Conservation (phyloP, 768 basidiomycete genomes). For the Pleurotus citrinopileatus region DNA sequence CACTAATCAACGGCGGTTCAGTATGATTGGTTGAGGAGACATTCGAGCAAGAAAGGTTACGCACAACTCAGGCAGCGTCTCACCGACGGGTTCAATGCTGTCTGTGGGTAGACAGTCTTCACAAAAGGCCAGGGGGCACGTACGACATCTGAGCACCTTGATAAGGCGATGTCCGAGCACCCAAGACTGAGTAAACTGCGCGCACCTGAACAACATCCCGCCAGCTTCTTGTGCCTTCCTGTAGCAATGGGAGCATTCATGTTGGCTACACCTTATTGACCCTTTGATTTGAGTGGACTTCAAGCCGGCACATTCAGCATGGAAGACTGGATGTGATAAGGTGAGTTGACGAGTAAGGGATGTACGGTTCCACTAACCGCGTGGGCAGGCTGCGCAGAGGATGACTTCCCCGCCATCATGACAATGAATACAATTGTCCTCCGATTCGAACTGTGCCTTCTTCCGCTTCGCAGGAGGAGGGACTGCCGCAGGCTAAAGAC, state of each 20-base stretch:
- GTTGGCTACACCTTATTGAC: slow-evolving; percentile 43
- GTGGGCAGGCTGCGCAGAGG: slow-evolving; percentile 47
- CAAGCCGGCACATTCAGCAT: slow-evolving; percentile 44
- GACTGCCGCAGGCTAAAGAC: slow-evolving; percentile 14
- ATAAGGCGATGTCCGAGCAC: not conserved
- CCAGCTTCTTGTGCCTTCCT: slow-evolving; percentile 45
- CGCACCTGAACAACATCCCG: slow-evolving; percentile 58
- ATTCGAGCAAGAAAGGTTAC: slow-evolving; percentile 17
- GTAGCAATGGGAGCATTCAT: slow-evolving; percentile 42
- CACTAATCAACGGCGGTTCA: slow-evolving; percentile 29
- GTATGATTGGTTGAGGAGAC: no score
- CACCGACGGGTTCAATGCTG: slow-evolving; percentile 50
- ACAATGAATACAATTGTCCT: slow-evolving; percentile 60
- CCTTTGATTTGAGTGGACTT: slow-evolving; percentile 16
- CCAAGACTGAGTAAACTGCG: slow-evolving; percentile 10
- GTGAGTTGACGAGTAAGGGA: no score
- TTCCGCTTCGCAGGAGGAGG: slow-evolving; percentile 24
- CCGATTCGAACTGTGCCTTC: slow-evolving; percentile 39
- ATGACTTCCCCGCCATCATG: slow-evolving; percentile 56
- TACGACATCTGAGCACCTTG: slow-evolving; percentile 45
- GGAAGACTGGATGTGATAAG: slow-evolving; percentile 41
- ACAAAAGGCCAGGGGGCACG: slow-evolving; percentile 58
- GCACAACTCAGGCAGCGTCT: slow-evolving; percentile 56
- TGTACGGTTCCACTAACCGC: no score
- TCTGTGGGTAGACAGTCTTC: slow-evolving; percentile 56